Conservation (phyloP, 768 basidiomycete species). For the Termitomyces sp. region DNA sequence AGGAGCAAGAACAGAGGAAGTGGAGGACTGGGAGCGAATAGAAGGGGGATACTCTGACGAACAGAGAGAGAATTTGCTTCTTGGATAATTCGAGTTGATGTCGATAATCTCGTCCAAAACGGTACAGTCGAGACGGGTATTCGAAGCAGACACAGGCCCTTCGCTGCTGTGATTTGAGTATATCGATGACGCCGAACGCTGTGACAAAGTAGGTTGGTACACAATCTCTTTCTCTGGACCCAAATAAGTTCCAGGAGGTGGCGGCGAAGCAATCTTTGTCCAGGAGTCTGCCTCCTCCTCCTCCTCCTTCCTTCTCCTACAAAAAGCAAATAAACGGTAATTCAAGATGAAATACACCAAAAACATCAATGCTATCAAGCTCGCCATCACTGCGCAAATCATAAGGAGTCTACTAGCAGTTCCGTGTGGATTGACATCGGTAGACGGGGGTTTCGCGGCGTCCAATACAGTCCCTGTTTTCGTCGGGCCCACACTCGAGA, state of each 20-base stretch:
- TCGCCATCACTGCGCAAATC: constrained; percentile 13
- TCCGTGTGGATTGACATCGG: background rate
- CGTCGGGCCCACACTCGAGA: background rate
- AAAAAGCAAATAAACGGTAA: constrained; percentile 3
- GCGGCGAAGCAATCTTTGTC: constrained; percentile 11
- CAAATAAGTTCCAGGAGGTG: constrained; percentile 3
- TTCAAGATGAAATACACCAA: constrained; percentile 10
- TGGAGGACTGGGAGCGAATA: constrained; percentile 6
- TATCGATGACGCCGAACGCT: constrained; percentile 5
- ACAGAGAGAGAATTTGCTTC: constrained; percentile 26
- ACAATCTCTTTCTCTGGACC: constrained; percentile 9
- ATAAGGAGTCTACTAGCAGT: constrained; percentile 12
- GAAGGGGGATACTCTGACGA: constrained; percentile 26
- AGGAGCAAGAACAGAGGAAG: background rate
- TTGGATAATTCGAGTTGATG: constrained; percentile 22
- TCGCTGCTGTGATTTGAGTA: constrained; percentile 1
- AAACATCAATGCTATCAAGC: constrained; percentile 12
- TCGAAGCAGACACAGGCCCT: background rate
- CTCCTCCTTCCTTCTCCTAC: constrained; percentile 5
- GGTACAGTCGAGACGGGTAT: background rate
- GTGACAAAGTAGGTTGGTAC: constrained; percentile 1
- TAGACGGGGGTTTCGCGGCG: background rate
- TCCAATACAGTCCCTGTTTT: background rate
- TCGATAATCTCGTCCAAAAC: constrained; percentile 15
- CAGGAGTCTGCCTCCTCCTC: background rate